Evolutionary conservation across 2,329 filamentous ascomycete genomes (phyloP), one percentile per base, ranked within the genome.

Genomic region (Colletotrichum sp.): DNA sequence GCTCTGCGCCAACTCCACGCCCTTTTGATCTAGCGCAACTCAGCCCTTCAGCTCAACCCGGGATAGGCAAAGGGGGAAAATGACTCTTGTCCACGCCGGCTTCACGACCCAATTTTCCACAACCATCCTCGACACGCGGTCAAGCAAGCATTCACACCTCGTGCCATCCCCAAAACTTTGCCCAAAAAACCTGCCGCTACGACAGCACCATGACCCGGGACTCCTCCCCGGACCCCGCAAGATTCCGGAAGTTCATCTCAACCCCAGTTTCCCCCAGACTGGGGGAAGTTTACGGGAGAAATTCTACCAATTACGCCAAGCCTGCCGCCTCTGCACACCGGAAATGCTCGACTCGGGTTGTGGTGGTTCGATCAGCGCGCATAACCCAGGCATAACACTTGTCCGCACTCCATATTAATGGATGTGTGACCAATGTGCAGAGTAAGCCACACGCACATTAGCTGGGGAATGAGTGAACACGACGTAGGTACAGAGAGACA

Each of bases 211-310:
- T 12, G 10, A 24, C 34, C 71, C 66, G 66, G 65, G 43, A 28
- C 56, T 8, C 16, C 36, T 70, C 71, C 71, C 71, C 71, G 43
- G 66, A 74, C 71, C 71, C 71, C 71, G 59, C 71, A 74, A 36
- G 16, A 48, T 63, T 43, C 55, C n/a, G 65, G 38, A 59, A 48
- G 32, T 58, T 74, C 66, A 32, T 69, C 58, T 74, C 58, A 59
- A 64, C 66, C 71, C 70, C 71, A 62, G 28, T 69, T 69, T 74
- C 52, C 71, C 71, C 66, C 71, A 74, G 66, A 74, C 52, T 70
- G 71, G 71, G 48, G 71, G 30, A 21, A 52, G n/a, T 62, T 36
- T 63, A 55, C 36, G 36, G 62, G 62, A 69, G 43, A 30, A 59
- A 58, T 24, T 58, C 59, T 70, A 28, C 59, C 71, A 74, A 72